Base-by-base conservation (phyloP, 2,329 filamentous ascomycete species). In the Pleurostoma richardsiae region DNA sequence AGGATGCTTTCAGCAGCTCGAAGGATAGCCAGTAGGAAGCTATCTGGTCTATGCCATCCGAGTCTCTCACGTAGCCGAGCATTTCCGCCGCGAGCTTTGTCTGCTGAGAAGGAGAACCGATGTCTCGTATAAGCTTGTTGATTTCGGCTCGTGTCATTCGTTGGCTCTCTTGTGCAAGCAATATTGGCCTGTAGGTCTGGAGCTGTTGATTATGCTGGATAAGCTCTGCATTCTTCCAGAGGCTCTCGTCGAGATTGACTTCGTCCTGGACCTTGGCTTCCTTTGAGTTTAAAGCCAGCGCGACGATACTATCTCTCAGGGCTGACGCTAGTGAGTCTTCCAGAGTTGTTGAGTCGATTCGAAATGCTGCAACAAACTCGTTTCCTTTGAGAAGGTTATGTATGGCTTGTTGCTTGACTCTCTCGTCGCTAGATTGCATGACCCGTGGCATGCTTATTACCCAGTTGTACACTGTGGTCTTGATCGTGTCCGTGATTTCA, bases 391-490 rank as follows among this genome's bases (percentile, higher is more conserved):
- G 80, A n/a, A 99, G 77, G 52, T 92, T 88, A 29, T 78, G 77
- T 29, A 97, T 77, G 2, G 85, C 82, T 46, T 79, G 77, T 51
- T 82, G 76, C 62, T 95, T 95, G 29, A 77, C 72, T n/a, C 75
- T 74, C 55, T 96, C 90, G 56, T 97, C 90, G 54, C 83, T 86
- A 6, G 83, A 81, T 61, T 92, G 89, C 82, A 96, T 91, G 10
- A 89, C 67, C 11, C 90, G 80, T 4, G 92, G 85, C 19, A 99
- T 76, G 39, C 88, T 85, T 3, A 82, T 80, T 28, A 91, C 78
- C 90, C 91, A 96, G 44, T 83, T 83, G 62, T 92, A 87, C 1
- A 95, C 74, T 1, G 80, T 85, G 29, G 76, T 78, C 55, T 88
- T 82, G 10, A 89, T 65, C 7, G 76, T 63, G 5, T 82, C 77